Conservation (phyloP, 352 stramenopile genomes). For the Pythium biforme region DNA sequence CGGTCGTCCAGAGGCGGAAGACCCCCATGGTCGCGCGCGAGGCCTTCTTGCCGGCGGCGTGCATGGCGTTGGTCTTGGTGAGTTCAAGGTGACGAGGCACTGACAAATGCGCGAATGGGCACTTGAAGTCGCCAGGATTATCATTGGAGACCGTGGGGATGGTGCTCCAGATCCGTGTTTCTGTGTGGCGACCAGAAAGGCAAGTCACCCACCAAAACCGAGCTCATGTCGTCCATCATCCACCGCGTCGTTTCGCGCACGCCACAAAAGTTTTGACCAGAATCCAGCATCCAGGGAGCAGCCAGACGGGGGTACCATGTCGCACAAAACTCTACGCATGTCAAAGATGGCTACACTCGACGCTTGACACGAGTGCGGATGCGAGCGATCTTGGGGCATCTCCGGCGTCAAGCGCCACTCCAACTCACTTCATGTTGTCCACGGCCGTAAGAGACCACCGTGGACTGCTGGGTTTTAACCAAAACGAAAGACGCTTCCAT, state of each 20-base stretch:
- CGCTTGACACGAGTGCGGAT: too few relatives aligned
- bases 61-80: conserved; percentile 7
- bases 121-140: background rate
- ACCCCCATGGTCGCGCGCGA: conserved; percentile 35
- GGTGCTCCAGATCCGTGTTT: background rate
- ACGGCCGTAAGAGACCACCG: too few relatives aligned
- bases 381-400: too few relatives aligned
- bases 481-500: too few relatives aligned
- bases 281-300: too few relatives aligned
- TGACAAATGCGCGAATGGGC: conserved; percentile 28
- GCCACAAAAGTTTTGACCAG: conserved; percentile 1
- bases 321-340: too few relatives aligned
- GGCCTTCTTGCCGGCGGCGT: conserved; percentile 20
- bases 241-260: background rate
- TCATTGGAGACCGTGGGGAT: background rate
- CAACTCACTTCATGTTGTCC: too few relatives aligned
- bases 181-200: background rate
- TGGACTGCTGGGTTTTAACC: too few relatives aligned
- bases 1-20: conserved; percentile 52
- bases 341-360: too few relatives aligned
- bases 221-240: conserved; percentile 11
- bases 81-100: conserved; percentile 12
- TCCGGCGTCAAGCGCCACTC: too few relatives aligned
- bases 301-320: too few relatives aligned
- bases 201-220: conserved; percentile 5